Evolutionary conservation across 805 yeast genomes (phyloP).

Genomic region (Hanseniaspora guilliermondii): DNA sequence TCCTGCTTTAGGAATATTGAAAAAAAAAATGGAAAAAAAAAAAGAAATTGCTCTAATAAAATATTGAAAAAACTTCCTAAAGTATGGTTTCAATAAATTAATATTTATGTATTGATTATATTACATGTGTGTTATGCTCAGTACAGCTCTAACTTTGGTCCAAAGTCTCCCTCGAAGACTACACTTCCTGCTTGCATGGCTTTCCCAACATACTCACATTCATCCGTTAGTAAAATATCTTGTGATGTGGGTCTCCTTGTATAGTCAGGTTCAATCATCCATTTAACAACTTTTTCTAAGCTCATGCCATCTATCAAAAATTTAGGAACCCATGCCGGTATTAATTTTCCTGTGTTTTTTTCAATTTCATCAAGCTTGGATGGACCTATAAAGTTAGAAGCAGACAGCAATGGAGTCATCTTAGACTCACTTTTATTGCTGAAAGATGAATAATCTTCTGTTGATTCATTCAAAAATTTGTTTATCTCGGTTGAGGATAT

Average conservation of each 20-base stretch:
- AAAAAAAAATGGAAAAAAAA: not conserved
- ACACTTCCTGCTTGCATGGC: slow-evolving; percentile 86
- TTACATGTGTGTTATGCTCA: not conserved
- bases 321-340: slow-evolving; percentile 81
- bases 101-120: no score
- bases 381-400: slow-evolving; percentile 22
- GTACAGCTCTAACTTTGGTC: slow-evolving; percentile 53
- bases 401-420: slow-evolving; percentile 21
- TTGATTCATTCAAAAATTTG: slow-evolving; percentile 1
- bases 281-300: slow-evolving; percentile 65
- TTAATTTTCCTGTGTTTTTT: slow-evolving; percentile 20
- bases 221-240: slow-evolving; percentile 55
- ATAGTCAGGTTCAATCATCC: slow-evolving; percentile 85
- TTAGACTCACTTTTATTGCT: slow-evolving; percentile 20
- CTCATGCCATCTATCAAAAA: slow-evolving; percentile 65
- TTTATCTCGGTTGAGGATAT: slow-evolving; percentile 59
- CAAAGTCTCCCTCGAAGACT: slow-evolving; percentile 90
- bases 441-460: not conserved
- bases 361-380: slow-evolving; percentile 13
- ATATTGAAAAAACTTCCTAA: no score
- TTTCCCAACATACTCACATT: slow-evolving; percentile 63
- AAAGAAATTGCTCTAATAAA: not conserved
- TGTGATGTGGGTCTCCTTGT: slow-evolving; percentile 66
- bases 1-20: not conserved
- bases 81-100: not conserved